Evolutionary conservation across 805 yeast species (phyloP), one percentile per base, ranked within the genome.

Genomic region (Kurtzmaniella fragi): DNA sequence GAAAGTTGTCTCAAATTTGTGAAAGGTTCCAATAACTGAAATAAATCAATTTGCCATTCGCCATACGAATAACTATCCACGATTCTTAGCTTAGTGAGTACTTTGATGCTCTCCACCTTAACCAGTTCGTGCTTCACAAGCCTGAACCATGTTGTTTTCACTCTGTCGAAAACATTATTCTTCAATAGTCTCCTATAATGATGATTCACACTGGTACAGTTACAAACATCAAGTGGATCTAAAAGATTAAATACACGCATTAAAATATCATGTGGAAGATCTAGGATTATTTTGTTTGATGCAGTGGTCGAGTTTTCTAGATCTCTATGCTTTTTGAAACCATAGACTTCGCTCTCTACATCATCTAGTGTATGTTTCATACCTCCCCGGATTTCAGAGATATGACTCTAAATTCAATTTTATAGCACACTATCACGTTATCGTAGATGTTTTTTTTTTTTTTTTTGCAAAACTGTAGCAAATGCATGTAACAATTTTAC

Each of bases 11-110:
- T 36, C 15, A 66, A 51, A 3, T 45, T 23, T 0, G 64, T 62
- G 30, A 62, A 47, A 9, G 38, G 30, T 9, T 39, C 42, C 4
- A 56, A 47, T 9, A 58, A 34, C 5, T 44, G 43, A 41, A 44
- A 52, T 17, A 64, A 38, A 41, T 62, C 64, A 9, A 53, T 41
- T 37, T 63, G 64, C 62, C 68, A 64, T 39, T 64, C 70, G 1
- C 66, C 66, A 41, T 53, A 61, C 3, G 65, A 53, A 37, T 57
- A 59, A 40, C 48, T 50, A 37, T 64, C 63, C 4, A 44, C 42
- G 8, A 63, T 56, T 31, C 66, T 48, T 36, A 67, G 33, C 26
- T 17, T 10, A 52, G 12, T 32, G 48, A 43, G 13, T 32, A 33
- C 29, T 31, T 17, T 16, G 15, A 40, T 31, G n/a, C 32, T 12